Evolutionary conservation across 306 rosid genomes (phyloP).

Genomic region (Prunus mume): DNA sequence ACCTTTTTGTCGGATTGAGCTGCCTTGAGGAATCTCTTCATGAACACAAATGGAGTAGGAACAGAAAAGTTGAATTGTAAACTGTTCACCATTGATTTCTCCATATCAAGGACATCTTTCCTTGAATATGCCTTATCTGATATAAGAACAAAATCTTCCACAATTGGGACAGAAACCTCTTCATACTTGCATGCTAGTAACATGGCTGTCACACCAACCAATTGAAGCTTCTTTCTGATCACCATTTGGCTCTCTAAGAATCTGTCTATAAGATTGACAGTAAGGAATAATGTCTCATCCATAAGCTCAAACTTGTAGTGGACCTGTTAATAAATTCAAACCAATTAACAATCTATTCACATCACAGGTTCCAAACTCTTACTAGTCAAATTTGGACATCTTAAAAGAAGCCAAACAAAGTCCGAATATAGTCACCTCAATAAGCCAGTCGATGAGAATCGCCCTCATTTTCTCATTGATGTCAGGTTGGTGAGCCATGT

Average conservation of each 20-base stretch:
- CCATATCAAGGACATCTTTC: slow-evolving; percentile 54
- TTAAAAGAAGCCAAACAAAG: not conserved
- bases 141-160: slow-evolving; percentile 59
- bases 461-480: slow-evolving; percentile 63
- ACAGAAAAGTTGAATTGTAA: slow-evolving; percentile 55
- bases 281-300: slow-evolving; percentile 63
- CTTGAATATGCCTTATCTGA: slow-evolving; percentile 55
- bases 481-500: slow-evolving; percentile 51
- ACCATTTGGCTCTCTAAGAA: slow-evolving; percentile 43
- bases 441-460: slow-evolving; percentile 58
- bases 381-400: not conserved
- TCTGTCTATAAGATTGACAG: slow-evolving; percentile 53
- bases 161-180: slow-evolving; percentile 60
- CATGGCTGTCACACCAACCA: slow-evolving; percentile 64
- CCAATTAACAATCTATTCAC: not conserved
- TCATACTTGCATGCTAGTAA: slow-evolving; percentile 60
- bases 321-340: slow-evolving; percentile 31
- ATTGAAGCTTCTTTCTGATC: slow-evolving; percentile 53
- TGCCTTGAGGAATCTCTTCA: slow-evolving; percentile 60
- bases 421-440: slow-evolving; percentile 38
- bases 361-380: not conserved
- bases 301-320: slow-evolving; percentile 66
- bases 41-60: slow-evolving; percentile 58
- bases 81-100: slow-evolving; percentile 49
- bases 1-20: slow-evolving; percentile 49